These are phyloP conservation scores for Colletotrichum brevisporum DNA, from an alignment of 2,329 filamentous ascomycete species.

Conservation along the genomic window DNA sequence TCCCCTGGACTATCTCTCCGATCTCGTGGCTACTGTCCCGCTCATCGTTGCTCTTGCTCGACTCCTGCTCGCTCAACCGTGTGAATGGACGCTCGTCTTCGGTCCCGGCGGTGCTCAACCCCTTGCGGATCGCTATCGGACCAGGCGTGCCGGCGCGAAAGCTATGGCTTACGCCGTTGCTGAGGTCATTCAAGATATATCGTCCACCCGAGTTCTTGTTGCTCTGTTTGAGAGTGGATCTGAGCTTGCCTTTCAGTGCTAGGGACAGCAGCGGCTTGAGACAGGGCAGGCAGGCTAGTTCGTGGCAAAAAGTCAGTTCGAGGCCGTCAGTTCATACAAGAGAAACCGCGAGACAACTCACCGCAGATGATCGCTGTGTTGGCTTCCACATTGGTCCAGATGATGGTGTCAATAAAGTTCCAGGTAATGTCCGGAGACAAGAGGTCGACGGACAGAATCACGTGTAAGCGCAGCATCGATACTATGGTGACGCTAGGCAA, in stretches of 20 bases:
- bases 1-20: not conserved
- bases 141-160: too few relatives aligned
- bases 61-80: not conserved
- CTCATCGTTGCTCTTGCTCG: not conserved
- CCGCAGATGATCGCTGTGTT: slow-evolving; percentile 46
- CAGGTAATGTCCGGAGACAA: slow-evolving; percentile 45
- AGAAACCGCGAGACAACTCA: slow-evolving; percentile 10
- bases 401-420: slow-evolving; percentile 43
- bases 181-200: not conserved
- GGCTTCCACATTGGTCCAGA: slow-evolving; percentile 45
- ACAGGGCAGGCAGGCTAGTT: slow-evolving; percentile 5
- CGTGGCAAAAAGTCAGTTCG: not conserved
- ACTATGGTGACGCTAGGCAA: slow-evolving; percentile 39
- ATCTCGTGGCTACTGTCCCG: not conserved
- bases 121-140: not conserved
- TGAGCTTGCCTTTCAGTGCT: not conserved
- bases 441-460: slow-evolving; percentile 39
- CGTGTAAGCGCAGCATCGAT: slow-evolving; percentile 39
- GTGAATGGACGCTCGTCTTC: slow-evolving; percentile 22
- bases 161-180: not conserved
- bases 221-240: not conserved
- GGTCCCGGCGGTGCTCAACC: not conserved
- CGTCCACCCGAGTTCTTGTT: not conserved
- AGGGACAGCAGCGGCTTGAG: slow-evolving; percentile 15
- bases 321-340: not conserved